phyloP scores from a whole-genome alignment of 2,329 filamentous ascomycete genomes.

The Penicillium expansum region DNA sequence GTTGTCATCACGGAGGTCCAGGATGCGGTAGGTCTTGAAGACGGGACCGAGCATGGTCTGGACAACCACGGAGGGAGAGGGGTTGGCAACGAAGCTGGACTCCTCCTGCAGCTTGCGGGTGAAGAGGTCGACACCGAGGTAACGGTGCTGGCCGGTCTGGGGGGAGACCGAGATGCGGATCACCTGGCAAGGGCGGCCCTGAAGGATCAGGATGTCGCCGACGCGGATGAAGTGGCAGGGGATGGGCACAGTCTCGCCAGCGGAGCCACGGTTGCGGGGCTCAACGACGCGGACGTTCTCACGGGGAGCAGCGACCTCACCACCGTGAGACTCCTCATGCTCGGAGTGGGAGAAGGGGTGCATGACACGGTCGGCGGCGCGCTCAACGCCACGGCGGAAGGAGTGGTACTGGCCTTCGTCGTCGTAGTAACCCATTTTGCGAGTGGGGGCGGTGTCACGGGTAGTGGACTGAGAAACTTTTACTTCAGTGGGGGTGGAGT shows the following conservation, averaged over 20 bases:
- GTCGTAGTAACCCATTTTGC: constrained; percentile 78
- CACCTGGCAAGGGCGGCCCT: constrained; percentile 98
- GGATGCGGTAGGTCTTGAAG: constrained; percentile 99
- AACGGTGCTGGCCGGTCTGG: constrained; percentile 98
- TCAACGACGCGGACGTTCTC: constrained; percentile 52
- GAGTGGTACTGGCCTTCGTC: constrained; percentile 73
- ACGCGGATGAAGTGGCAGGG: constrained; percentile 99
- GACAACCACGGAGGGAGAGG: constrained; percentile 90
- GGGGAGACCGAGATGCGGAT: constrained; percentile 98
- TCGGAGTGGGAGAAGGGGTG: constrained; percentile 54
- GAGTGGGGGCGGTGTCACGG: constrained; percentile 50
- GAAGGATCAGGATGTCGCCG: constrained; percentile 96
- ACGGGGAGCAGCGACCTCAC: constrained; percentile 44
- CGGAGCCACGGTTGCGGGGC: constrained; percentile 47
- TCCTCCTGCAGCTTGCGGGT: constrained; percentile 99
- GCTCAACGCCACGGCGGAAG: constrained; percentile 68
- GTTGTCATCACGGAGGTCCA: constrained; percentile 86
- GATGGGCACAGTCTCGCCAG: constrained; percentile 89
- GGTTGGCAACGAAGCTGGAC: constrained; percentile 96
- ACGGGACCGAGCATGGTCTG: constrained; percentile 99
- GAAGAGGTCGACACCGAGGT: constrained; percentile 99
- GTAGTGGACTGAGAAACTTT: constrained; percentile 45
- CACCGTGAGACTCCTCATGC: constrained; percentile 42
- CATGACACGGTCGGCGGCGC: constrained; percentile 63
- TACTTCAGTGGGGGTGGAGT: constrained; percentile 45